phyloP scores from a whole-genome alignment of 202 grass and related monocot genomes.

The Elaeis oleifera region DNA sequence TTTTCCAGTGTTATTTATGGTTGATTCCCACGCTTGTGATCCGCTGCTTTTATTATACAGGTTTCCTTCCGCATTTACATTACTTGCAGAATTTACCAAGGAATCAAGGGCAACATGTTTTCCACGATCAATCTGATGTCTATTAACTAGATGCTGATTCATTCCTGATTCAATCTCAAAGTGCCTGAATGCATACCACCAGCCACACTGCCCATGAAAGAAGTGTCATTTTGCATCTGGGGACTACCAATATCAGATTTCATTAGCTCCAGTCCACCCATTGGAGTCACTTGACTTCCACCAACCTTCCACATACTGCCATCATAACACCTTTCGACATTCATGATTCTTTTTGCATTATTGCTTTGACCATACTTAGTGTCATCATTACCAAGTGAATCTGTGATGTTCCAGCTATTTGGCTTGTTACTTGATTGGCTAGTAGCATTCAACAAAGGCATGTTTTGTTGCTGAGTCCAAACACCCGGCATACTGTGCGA shows the following conservation, averaged over 20 bases:
- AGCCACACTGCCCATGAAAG: slow-evolving; percentile 31
- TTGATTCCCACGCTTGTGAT: too few relatives aligned
- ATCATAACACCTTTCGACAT: neutral
- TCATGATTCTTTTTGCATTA: too few relatives aligned
- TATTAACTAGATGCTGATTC: slow-evolving; percentile 36
- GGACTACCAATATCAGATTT: slow-evolving; percentile 39
- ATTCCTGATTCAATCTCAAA: slow-evolving; percentile 34
- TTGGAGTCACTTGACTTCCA: slow-evolving; percentile 44
- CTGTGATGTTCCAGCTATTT: slow-evolving; percentile 67
- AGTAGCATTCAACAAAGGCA: slow-evolving; percentile 34
- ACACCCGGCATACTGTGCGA: slow-evolving; percentile 43
- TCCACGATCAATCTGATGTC: slow-evolving; percentile 9
- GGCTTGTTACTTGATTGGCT: slow-evolving; percentile 55
- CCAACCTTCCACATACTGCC: slow-evolving; percentile 38
- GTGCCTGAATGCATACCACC: slow-evolving; percentile 38
- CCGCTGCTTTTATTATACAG: slow-evolving; percentile 20
- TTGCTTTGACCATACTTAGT: too few relatives aligned
- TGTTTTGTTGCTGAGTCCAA: slow-evolving; percentile 71
- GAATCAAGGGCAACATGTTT: neutral
- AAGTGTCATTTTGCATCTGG: slow-evolving; percentile 32
- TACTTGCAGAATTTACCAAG: slow-evolving; percentile 3
- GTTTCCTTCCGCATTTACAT: slow-evolving; percentile 55
- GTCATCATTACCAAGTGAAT: slow-evolving; percentile 8
- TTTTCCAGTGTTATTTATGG: too few relatives aligned
- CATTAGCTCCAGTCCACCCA: slow-evolving; percentile 37